Evolutionary conservation across 2,329 filamentous ascomycete species (phyloP), one percentile per base, ranked within the genome.

Genomic region (Penicillium sp.): DNA sequence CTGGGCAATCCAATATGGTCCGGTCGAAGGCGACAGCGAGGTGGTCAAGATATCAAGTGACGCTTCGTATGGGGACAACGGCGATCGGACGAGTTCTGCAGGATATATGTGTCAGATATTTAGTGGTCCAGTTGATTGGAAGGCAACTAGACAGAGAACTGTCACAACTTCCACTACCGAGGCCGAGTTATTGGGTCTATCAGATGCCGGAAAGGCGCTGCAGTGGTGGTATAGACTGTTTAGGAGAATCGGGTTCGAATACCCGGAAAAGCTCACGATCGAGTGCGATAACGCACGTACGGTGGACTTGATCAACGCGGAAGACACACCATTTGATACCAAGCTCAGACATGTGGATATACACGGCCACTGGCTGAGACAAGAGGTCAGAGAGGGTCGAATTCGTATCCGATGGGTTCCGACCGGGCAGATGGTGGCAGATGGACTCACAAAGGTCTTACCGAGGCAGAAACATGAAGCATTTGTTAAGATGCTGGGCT

Each of bases 281-380:
- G n/a, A n/a, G n/a, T n/a, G n/a, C n/a, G n/a, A n/a, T n/a, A n/a
- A n/a, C n/a, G n/a, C n/a, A n/a, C n/a, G n/a, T n/a, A n/a, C n/a
- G n/a, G n/a, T n/a, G n/a, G n/a, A n/a, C n/a, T n/a, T n/a, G n/a
- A n/a, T n/a, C n/a, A n/a, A n/a, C n/a, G n/a, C n/a, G n/a, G n/a
- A n/a, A n/a, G n/a, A n/a, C n/a, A n/a, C n/a, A n/a, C n/a, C n/a
- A n/a, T n/a, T n/a, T n/a, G n/a, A n/a, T n/a, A n/a, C n/a, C n/a
- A n/a, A n/a, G n/a, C n/a, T n/a, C n/a, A n/a, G n/a, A n/a, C n/a
- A n/a, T n/a, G n/a, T n/a, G n/a, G n/a, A n/a, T n/a, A n/a, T 69
- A 41, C 56, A 68, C 40, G 31, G 61, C 22, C 52, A 58, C 46
- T 70, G 61, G 64, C 49, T 69, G 1, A 18, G 61, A 6, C 58